Percentiles rank a stretch among this genome's conserved stretches.
Conservation (phyloP, 108 stramenopile species). For the Schizochytrium sp. region DNA sequence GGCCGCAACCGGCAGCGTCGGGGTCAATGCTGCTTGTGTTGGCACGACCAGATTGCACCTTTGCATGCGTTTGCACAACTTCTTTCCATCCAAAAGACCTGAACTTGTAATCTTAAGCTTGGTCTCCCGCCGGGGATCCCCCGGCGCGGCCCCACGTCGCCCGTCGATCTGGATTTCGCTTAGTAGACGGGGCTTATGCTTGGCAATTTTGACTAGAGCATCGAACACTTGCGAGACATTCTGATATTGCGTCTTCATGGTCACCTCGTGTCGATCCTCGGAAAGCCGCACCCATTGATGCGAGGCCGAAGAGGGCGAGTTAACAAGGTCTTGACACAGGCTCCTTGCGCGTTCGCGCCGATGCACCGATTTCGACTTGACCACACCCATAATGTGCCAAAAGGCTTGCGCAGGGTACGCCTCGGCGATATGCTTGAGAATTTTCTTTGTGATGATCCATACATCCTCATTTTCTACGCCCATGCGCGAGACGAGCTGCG, state of each 20-base stretch:
- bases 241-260: not conserved
- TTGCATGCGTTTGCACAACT: not conserved
- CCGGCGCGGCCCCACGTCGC: not conserved
- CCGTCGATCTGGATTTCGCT: not conserved
- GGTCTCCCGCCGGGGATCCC: not conserved
- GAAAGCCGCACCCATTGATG: not conserved
- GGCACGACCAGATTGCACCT: not conserved
- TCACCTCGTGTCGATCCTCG: not conserved
- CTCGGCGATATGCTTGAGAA: not conserved
- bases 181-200: not conserved
- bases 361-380: not conserved
- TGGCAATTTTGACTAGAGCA: not conserved
- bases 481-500: conserved; percentile 30
- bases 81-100: not conserved
- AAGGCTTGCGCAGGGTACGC: conserved; percentile 14
- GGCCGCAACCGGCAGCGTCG: not conserved
- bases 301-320: not conserved
- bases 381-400: conserved; percentile 26
- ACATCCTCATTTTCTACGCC: not conserved
- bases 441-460: not conserved
- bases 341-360: not conserved
- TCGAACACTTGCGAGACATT: not conserved
- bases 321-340: not conserved
- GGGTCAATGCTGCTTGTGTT: not conserved
- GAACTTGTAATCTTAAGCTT: not conserved